A percentile compares a stretch with the other conserved stretches of the same genome.
Conservation (phyloP, 345 rosid genomes). For the Gossypium herbaceum region DNA sequence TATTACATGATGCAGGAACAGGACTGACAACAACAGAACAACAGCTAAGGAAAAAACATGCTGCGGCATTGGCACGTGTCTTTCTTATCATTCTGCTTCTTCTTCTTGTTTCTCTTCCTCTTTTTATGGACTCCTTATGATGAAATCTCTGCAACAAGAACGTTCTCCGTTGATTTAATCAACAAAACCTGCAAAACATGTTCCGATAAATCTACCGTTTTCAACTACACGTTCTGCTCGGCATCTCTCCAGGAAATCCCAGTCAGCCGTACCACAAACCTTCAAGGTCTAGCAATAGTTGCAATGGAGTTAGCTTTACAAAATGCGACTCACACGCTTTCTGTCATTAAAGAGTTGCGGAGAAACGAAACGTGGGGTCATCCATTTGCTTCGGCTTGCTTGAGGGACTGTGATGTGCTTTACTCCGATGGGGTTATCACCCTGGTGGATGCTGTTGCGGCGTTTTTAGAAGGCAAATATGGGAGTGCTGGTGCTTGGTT, state of each 20-base stretch:
- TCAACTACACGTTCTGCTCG: constrained; percentile 39
- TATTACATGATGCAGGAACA: not conserved
- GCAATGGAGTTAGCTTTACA: constrained; percentile 56
- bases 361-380: constrained; percentile 25
- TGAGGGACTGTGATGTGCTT: constrained; percentile 46
- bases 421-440: constrained; percentile 36
- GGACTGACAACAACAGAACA: not conserved
- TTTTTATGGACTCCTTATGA: not conserved
- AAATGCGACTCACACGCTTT: constrained; percentile 46
- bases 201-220: constrained; percentile 24
- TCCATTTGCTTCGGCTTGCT: constrained; percentile 28
- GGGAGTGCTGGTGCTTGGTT: constrained; percentile 33
- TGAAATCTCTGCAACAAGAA: not conserved
- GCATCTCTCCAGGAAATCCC: constrained; percentile 46
- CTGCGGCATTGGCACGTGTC: constrained; percentile 14
- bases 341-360: constrained; percentile 34
- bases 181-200: constrained; percentile 46
- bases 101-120: constrained; percentile 17
- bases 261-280: constrained; percentile 36
- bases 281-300: constrained; percentile 44
- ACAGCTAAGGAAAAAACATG: not conserved
- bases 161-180: constrained; percentile 22
- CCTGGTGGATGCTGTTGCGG: constrained; percentile 39
- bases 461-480: constrained; percentile 34
- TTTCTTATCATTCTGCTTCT: not conserved